Base-by-base conservation (phyloP, 23 red algal species). In the Chondrus crispus region DNA sequence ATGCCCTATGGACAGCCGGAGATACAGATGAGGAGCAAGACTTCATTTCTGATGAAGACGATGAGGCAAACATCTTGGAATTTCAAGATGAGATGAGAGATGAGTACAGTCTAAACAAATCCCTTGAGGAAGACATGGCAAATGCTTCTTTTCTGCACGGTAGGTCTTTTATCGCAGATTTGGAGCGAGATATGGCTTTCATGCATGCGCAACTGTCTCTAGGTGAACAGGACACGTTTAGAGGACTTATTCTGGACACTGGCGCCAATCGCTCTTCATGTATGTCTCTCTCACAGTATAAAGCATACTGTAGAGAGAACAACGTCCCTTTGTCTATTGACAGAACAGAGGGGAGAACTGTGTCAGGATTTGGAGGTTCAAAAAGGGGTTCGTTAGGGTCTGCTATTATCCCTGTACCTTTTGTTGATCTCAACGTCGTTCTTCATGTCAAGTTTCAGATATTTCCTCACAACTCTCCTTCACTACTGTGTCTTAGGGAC, bases 381-480 rank as follows among this genome's bases (percentile, higher is more conserved):
- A n/a, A n/a, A n/a, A n/a, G n/a, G n/a, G n/a, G n/a, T n/a, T 12
- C 68, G 8, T 62, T 88, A 29, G 85, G 64, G 12, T 62, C 48
- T 5, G 40, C 48, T 43, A 26, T 77, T 36, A 58, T 88, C 29
- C 85, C 46, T 14, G 47, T 88, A 20, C 85, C 85, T 6, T 74
- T 88, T 49, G 76, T 75, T 41, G 63, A 88, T 30, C 71, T 58
- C 12, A 22, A 74, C 24, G 18, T 88, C 29, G 85, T 88, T 18
- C 51, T 77, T 44, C 45, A 88, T 46, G 71, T 88, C 12, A 78
- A 29, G n/a, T 74, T 88, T 58, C 63, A 58, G 40, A 64, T 88
- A 30, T 29, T 74, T 6, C 20, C 8, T 37, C n/a, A 77, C 40
- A 77, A 74, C 3, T 33, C 20, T 18, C 85, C 85, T 3, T 55